These are phyloP conservation scores for Suhomyces yuchorum DNA, from an alignment of 1,139 yeast species.

Conservation along the genomic window DNA sequence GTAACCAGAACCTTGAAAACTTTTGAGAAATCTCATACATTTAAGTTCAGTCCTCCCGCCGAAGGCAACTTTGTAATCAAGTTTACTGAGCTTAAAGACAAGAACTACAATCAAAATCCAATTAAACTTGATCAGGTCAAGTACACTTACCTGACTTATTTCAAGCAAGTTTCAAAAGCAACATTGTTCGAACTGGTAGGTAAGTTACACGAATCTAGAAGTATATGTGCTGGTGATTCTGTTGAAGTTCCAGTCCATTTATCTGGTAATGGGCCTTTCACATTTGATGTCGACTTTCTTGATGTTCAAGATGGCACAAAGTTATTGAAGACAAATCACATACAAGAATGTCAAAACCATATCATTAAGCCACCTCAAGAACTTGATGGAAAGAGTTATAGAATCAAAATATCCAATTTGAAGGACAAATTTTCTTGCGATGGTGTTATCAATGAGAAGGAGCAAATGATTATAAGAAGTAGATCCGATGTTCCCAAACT, in stretches of 20 bases:
- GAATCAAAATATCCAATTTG: conserved; percentile 61
- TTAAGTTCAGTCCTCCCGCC: conserved; percentile 71
- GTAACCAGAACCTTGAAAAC: conserved; percentile 28
- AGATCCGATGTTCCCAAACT: conserved; percentile 24
- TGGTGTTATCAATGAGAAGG: conserved; percentile 40
- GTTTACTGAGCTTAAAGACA: conserved; percentile 60
- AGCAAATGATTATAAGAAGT: conserved; percentile 42
- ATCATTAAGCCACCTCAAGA: conserved; percentile 56
- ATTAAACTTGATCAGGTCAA: conserved; percentile 35
- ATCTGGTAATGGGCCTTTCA: conserved; percentile 79
- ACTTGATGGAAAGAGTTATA: conserved; percentile 68
- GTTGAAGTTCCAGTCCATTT: conserved; percentile 55
- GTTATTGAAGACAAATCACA: conserved; percentile 49
- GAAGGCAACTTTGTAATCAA: conserved; percentile 82
- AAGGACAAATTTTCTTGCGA: conserved; percentile 75
- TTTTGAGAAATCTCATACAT: conserved; percentile 35
- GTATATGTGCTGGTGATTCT: conserved; percentile 45
- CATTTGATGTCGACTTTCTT: conserved; percentile 54
- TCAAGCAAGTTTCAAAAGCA: conserved; percentile 50
- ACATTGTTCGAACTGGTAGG: conserved; percentile 29
- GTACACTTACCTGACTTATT: conserved; percentile 54
- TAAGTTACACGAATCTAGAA: conserved; percentile 19
- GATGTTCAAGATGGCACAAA: conserved; percentile 38
- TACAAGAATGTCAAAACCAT: conserved; percentile 46
- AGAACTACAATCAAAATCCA: conserved; percentile 44